Evolutionary conservation across 2,329 filamentous ascomycete species (phyloP).

Genomic region (Metarhizium brunneum): DNA sequence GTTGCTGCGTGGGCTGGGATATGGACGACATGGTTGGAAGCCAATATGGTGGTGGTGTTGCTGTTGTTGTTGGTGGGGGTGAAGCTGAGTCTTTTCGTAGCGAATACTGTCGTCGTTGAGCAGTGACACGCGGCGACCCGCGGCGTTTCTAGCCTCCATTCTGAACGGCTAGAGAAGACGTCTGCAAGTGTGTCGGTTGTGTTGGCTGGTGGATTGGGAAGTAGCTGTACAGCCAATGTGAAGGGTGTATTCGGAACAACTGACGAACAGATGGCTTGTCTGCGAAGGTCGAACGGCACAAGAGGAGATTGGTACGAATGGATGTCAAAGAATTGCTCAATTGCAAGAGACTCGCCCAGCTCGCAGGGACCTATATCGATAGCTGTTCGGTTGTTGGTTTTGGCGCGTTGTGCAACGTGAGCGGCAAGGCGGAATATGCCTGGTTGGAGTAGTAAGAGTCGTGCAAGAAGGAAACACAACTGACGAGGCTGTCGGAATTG

Average conservation of each 20-base stretch:
- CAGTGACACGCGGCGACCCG: conserved; percentile 49
- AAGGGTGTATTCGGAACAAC: not conserved
- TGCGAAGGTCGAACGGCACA: not conserved
- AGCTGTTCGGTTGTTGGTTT: not conserved
- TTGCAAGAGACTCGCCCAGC: not conserved
- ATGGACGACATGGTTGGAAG: conserved; percentile 23
- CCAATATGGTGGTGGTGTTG: conserved; percentile 24
- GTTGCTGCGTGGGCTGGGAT: conserved; percentile 26
- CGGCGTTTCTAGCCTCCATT: conserved; percentile 48
- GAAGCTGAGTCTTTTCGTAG: conserved; percentile 10
- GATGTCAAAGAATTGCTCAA: not conserved
- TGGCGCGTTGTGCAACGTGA: not conserved
- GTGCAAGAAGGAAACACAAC: not conserved
- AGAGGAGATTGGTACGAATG: not conserved
- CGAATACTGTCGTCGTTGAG: conserved; percentile 41
- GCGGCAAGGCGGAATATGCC: not conserved
- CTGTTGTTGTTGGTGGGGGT: conserved; percentile 14
- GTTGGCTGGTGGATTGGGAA: not conserved
- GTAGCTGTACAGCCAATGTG: not conserved
- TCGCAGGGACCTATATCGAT: not conserved
- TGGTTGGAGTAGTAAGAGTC: not conserved
- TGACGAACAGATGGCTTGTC: not conserved
- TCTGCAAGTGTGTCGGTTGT: not conserved
- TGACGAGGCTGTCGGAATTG: not conserved
- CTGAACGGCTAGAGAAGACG: not conserved